A percentile compares a stretch with the other conserved stretches of the same genome.
Evolutionary conservation across 306 rosid species (phyloP).

Genomic region (Begonia loranthoides): DNA sequence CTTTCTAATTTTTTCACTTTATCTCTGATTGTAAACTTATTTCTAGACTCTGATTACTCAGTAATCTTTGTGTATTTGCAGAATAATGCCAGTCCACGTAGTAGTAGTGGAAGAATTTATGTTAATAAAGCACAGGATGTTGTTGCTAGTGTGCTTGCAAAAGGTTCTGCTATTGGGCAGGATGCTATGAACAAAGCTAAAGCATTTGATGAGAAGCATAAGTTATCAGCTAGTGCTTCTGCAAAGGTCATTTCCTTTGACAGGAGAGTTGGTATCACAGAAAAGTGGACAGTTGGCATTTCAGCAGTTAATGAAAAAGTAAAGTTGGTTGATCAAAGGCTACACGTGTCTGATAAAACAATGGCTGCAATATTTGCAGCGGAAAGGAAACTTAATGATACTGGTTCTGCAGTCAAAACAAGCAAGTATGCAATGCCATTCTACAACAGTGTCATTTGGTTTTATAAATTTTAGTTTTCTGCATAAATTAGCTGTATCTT

Average conservation of each 20-base stretch:
- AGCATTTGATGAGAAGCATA: conserved; percentile 95
- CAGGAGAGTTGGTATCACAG: conserved; percentile 66
- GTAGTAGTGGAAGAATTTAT: conserved; percentile 46
- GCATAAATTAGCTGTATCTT: too few relatives aligned
- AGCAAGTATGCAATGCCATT: conserved; percentile 44
- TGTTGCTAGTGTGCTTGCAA: conserved; percentile 59
- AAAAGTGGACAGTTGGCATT: conserved; percentile 70
- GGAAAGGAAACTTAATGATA: conserved; percentile 73
- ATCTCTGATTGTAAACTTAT: not conserved
- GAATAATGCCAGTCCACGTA: conserved; percentile 26
- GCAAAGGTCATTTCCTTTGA: conserved; percentile 75
- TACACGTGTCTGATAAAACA: conserved; percentile 85
- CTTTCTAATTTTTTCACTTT: not conserved
- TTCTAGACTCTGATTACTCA: too few relatives aligned
- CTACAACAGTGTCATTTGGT: not conserved
- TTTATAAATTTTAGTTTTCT: not conserved
- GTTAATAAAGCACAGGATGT: conserved; percentile 69
- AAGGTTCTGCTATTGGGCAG: conserved; percentile 77
- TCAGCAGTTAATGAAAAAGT: conserved; percentile 85
- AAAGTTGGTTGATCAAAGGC: conserved; percentile 71
- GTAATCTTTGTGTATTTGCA: conserved; percentile 14
- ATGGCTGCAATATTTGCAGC: conserved; percentile 89
- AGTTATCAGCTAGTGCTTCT: conserved; percentile 69
- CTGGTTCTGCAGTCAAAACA: conserved; percentile 90
- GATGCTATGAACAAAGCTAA: conserved; percentile 87